Evolutionary conservation across 371 early-diverging fungal genomes (phyloP), one percentile per base, ranked within the genome.

Genomic region (Coemansia sp.): DNA sequence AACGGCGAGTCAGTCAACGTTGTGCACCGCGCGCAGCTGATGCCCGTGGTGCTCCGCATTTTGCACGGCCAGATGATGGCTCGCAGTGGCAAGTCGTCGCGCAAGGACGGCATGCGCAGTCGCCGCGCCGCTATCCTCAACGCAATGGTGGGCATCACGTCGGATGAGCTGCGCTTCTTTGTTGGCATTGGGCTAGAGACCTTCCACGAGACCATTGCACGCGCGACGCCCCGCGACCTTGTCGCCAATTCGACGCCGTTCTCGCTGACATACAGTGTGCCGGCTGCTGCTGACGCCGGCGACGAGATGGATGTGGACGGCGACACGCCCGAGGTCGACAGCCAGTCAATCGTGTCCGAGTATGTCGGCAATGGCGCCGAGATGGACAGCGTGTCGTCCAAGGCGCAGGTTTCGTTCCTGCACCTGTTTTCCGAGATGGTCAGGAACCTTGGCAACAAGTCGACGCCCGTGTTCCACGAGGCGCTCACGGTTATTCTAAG

Each of bases 31-130:
- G 75, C 77, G 5, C 82, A 82, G 34, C 60, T 92, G 29, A 84
- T 92, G 83, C 87, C 87, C 12, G 80, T 93, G 34, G 66, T 96
- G 2, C 81, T 89, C 64, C 89, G 95, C 29, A 71, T 98, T 32
- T 82, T 98, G 8, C 94, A 90, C 69, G 99, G 99, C 24, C 92
- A 94, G 68, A 79, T 94, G 62, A 84, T 92, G 49, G 85, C 85
- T 44, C 81, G 89, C 40, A 82, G 81, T 12, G 89, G 90, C 24
- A 84, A 86, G 63, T 69, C 78, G 10, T 82, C 86, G 33, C 83
- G 86, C 58, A 83, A 86, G 51, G 81, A 86, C 11, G 87, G 84
- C 38, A 84, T 89, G 67, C 76, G 77, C 33, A 82, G 87, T 0
- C 86, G 95, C 8, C 84, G 94, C 50, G 81, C 80, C 44, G 91